phyloP scores from a whole-genome alignment of 164 flowering plant species.

The Vitis labrusca region DNA sequence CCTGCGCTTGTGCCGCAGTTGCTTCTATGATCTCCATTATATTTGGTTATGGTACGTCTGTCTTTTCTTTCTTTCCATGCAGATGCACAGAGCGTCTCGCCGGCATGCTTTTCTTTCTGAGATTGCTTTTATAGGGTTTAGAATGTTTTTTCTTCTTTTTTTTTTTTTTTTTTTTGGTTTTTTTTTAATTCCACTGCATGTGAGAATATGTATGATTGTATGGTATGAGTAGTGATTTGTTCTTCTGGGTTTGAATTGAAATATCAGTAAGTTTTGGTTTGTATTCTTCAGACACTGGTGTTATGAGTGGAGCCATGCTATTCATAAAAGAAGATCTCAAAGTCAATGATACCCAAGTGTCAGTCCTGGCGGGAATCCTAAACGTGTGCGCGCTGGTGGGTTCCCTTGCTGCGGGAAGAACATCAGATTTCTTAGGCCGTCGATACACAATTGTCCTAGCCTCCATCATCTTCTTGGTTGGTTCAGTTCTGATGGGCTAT shows the following conservation, averaged over 20 bases:
- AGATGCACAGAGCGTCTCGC: background rate
- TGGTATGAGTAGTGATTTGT: no score
- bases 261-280: no score
- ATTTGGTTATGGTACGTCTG: slow-evolving; percentile 42
- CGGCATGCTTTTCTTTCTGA: no score
- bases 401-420: slow-evolving; percentile 45
- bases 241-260: no score
- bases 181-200: background rate
- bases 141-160: background rate
- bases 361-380: slow-evolving; percentile 41
- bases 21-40: slow-evolving; percentile 47
- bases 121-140: no score
- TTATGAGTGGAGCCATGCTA: slow-evolving; percentile 51
- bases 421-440: slow-evolving; percentile 57
- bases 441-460: slow-evolving; percentile 52
- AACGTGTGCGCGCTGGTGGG: slow-evolving; percentile 41
- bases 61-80: background rate
- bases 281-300: slow-evolving; percentile 33
- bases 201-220: no score
- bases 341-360: slow-evolving; percentile 29
- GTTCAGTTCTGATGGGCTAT: slow-evolving; percentile 56
- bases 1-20: slow-evolving; percentile 35
- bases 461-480: slow-evolving; percentile 43
- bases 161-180: background rate
- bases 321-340: slow-evolving; percentile 43